Conservation (phyloP, 1,284 basidiomycete genomes). For the Boletellus deceptivus region DNA sequence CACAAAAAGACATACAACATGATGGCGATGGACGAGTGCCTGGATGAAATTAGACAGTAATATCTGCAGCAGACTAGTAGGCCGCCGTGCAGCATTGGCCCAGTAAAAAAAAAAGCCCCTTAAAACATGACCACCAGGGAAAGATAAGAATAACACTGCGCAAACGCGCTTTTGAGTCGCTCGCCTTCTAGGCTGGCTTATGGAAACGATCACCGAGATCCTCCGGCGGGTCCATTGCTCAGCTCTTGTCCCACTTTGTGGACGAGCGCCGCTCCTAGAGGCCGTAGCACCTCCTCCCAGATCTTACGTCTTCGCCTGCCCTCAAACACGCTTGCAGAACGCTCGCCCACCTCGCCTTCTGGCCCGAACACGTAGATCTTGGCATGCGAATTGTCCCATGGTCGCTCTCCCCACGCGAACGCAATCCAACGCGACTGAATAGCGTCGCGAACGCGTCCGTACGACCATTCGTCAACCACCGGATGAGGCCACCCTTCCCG, state of each 20-base stretch:
- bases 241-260: constrained; percentile 72
- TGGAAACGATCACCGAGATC: constrained; percentile 18
- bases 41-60: background rate
- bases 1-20: background rate
- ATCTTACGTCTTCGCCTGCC: constrained; percentile 44
- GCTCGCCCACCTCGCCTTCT: constrained; percentile 51
- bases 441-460: constrained; percentile 60
- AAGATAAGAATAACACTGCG: background rate
- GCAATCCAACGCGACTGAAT: constrained; percentile 70
- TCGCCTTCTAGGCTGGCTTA: background rate
- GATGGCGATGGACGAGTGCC: background rate
- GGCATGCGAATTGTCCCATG: constrained; percentile 55
- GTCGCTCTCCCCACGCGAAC: constrained; percentile 69
- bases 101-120: constrained; percentile 1
- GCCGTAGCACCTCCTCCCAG: constrained; percentile 65
- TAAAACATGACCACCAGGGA: constrained; percentile 3
- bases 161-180: constrained; percentile 16
- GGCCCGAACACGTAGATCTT: constrained; percentile 69
- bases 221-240: constrained; percentile 55
- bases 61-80: background rate
- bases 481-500: constrained; percentile 48
- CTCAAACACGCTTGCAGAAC: constrained; percentile 41
- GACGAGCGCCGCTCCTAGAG: constrained; percentile 60
- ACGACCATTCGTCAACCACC: constrained; percentile 62
- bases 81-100: background rate